Percentiles rank a stretch among this genome's conserved stretches.
Evolutionary conservation across 495 filamentous ascomycete genomes (phyloP).

Genomic region (Bathelium albidoporum): DNA sequence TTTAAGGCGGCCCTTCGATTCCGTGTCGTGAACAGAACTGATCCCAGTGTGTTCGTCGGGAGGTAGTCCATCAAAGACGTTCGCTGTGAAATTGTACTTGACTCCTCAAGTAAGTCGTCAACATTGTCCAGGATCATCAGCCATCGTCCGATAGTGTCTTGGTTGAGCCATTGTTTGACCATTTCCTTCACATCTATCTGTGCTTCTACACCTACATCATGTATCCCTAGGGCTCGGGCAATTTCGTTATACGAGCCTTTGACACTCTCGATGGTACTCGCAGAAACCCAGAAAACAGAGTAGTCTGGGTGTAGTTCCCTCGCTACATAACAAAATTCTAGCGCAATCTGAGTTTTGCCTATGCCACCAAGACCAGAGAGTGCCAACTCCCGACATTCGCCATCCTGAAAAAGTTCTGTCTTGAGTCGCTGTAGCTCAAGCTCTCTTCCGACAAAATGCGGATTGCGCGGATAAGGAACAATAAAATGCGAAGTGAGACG

Average conservation of each 20-base stretch:
- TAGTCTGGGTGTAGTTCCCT: neutral
- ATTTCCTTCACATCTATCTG: conserved; percentile 28
- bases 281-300: neutral
- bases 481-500: neutral
- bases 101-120: conserved; percentile 33
- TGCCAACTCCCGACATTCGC: neutral
- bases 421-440: neutral
- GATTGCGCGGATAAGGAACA: neutral
- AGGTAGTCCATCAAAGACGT: neutral
- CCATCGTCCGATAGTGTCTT: conserved; percentile 32
- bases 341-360: neutral
- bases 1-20: neutral
- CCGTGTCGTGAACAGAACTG: conserved; percentile 4
- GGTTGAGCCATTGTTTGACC: conserved; percentile 32
- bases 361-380: neutral
- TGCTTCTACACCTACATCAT: conserved; percentile 20
- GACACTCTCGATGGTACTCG: neutral
- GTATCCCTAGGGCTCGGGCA: neutral
- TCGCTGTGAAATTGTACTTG: neutral
- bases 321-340: neutral
- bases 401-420: neutral
- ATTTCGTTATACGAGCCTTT: neutral
- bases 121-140: conserved; percentile 44
- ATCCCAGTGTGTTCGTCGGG: neutral
- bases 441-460: neutral